Percentiles rank a stretch among this genome's conserved stretches.
These are phyloP conservation scores for Pilatotrama ljubarskyi DNA, from an alignment of 768 basidiomycete genomes.

Conservation along the genomic window DNA sequence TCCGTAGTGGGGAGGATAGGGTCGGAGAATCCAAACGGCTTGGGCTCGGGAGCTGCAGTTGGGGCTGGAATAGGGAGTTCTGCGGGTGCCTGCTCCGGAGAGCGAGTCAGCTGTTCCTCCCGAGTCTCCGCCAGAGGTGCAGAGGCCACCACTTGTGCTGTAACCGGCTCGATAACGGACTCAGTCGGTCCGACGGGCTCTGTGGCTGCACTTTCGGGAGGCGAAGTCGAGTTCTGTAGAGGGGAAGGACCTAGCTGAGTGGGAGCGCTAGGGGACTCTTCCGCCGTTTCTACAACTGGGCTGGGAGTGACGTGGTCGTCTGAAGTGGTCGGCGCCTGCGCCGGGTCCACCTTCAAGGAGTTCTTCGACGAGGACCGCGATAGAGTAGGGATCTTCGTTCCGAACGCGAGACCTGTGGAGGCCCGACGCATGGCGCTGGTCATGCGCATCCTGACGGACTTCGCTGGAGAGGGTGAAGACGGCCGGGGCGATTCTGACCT, in stretches of 20 bases:
- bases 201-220: background rate
- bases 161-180: conserved; percentile 5
- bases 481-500: conserved; percentile 18
- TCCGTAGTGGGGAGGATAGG: conserved; percentile 16
- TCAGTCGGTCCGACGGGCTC: conserved; percentile 12
- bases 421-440: conserved; percentile 61
- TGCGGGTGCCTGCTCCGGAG: conserved; percentile 8
- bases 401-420: conserved; percentile 52
- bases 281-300: conserved; percentile 60
- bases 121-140: background rate
- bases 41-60: conserved; percentile 4
- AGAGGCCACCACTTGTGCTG: background rate
- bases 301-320: conserved; percentile 43
- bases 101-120: conserved; percentile 2
- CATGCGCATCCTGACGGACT: conserved; percentile 55
- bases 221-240: conserved; percentile 16
- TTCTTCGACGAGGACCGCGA: conserved; percentile 26
- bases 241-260: conserved; percentile 27
- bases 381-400: conserved; percentile 16
- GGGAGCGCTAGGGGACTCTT: conserved; percentile 16
- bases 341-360: conserved; percentile 34
- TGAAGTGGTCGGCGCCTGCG: conserved; percentile 30
- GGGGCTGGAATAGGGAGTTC: background rate
- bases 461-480: conserved; percentile 23
- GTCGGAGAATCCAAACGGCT: conserved; percentile 17